Percentiles rank a stretch among this genome's conserved stretches.
Conservation (phyloP, 805 yeast genomes). For the Sugiyamaella americana region DNA sequence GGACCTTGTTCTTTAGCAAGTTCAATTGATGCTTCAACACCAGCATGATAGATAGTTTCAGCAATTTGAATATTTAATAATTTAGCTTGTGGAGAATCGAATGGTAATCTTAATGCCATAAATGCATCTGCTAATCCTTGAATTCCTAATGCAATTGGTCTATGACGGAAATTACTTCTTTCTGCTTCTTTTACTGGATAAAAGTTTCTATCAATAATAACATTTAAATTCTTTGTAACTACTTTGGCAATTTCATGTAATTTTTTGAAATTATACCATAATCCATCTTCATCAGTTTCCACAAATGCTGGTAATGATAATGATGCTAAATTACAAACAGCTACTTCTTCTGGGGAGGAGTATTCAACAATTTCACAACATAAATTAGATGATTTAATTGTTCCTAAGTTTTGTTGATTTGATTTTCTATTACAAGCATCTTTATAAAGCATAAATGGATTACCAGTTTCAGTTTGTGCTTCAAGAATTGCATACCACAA, state of each 20-base stretch:
- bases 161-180: slow-evolving; percentile 67
- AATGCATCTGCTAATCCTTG: slow-evolving; percentile 93
- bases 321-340: slow-evolving; percentile 93
- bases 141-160: slow-evolving; percentile 98
- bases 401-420: slow-evolving; percentile 88
- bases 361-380: slow-evolving; percentile 94
- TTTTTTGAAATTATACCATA: slow-evolving; percentile 62
- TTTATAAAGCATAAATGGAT: slow-evolving; percentile 90
- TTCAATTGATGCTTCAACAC: slow-evolving; percentile 81
- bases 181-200: slow-evolving; percentile 80
- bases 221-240: slow-evolving; percentile 70
- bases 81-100: slow-evolving; percentile 76
- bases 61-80: slow-evolving; percentile 75
- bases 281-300: slow-evolving; percentile 41
- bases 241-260: slow-evolving; percentile 75
- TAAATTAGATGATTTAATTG: slow-evolving; percentile 85
- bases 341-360: slow-evolving; percentile 86
- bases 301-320: slow-evolving; percentile 80
- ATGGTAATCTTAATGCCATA: slow-evolving; percentile 72
- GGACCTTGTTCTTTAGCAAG: slow-evolving; percentile 64
- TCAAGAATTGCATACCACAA: slow-evolving; percentile 85
- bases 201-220: slow-evolving; percentile 73
- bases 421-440: slow-evolving; percentile 85
- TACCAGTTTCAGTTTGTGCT: slow-evolving; percentile 94
- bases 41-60: slow-evolving; percentile 93